phyloP scores from a whole-genome alignment of 306 rosid genomes.

The Quercus engelmannii region DNA sequence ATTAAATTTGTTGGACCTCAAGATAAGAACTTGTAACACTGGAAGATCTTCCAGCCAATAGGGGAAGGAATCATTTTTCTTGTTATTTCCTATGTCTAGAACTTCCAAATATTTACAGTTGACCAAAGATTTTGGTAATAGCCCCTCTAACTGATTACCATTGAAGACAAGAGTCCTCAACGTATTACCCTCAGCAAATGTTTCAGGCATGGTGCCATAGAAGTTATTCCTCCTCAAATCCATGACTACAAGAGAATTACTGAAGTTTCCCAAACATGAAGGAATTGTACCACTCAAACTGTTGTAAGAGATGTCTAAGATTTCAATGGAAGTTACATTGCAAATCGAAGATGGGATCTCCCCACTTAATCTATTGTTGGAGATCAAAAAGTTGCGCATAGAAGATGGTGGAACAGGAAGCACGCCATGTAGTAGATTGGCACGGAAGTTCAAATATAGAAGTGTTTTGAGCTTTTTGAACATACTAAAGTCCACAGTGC shows the following conservation, averaged over 20 bases:
- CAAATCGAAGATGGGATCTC: constrained; percentile 15
- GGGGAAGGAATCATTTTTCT: no score
- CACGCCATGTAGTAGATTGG: constrained; percentile 19
- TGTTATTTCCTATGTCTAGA: no score
- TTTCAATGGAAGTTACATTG: background rate
- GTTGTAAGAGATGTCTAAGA: constrained; percentile 11
- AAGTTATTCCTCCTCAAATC: constrained; percentile 32
- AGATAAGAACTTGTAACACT: no score
- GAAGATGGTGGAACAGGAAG: constrained; percentile 1
- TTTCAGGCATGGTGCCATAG: constrained; percentile 15
- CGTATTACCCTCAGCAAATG: background rate
- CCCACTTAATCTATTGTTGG: constrained; percentile 27
- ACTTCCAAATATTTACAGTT: no score
- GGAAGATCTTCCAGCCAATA: no score
- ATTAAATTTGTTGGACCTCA: no score
- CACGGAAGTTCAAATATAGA: no score
- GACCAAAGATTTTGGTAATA: constrained; percentile 1
- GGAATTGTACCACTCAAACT: constrained; percentile 21
- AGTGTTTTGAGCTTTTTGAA: background rate
- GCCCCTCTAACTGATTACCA: constrained; percentile 32
- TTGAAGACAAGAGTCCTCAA: constrained; percentile 20
- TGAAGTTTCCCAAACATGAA: constrained; percentile 10
- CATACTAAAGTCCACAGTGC: background rate
- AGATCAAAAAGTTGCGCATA: background rate
- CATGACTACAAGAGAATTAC: background rate